Evolutionary conservation across 2,329 filamentous ascomycete species (phyloP).

Genomic region (Dothistroma septosporum): DNA sequence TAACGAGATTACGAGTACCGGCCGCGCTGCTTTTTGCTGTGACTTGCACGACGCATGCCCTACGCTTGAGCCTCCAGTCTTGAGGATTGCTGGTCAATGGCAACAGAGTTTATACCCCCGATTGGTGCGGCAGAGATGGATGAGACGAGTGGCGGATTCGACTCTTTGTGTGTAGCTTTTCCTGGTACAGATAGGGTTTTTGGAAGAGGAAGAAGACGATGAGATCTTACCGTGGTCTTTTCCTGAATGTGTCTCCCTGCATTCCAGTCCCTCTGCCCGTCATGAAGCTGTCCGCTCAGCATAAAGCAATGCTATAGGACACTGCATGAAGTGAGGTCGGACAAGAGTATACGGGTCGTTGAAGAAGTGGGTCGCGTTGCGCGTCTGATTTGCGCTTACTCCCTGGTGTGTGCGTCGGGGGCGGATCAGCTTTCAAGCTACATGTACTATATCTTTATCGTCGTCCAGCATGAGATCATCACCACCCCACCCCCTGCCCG

Average conservation of each 20-base stretch:
- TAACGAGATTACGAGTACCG: conserved; percentile 4
- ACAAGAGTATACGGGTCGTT: neutral
- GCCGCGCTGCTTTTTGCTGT: conserved; percentile 1
- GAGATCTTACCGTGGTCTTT: neutral
- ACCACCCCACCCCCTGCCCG: neutral
- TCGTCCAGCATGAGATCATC: neutral
- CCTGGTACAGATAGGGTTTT: conserved; percentile 7
- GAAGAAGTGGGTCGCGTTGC: neutral
- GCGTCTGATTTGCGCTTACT: neutral
- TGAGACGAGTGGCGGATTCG: conserved; percentile 7
- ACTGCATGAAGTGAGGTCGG: neutral
- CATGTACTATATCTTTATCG: too few relatives aligned
- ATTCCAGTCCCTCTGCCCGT: neutral
- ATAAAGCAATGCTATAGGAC: neutral
- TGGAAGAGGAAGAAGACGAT: neutral
- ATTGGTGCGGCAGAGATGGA: conserved; percentile 10
- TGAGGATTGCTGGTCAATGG: conserved; percentile 11
- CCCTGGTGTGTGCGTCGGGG: neutral
- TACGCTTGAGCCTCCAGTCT: conserved; percentile 5
- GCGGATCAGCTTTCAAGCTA: neutral
- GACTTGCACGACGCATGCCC: conserved; percentile 10
- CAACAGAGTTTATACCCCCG: conserved; percentile 6
- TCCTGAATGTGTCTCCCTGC: neutral
- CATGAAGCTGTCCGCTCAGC: too few relatives aligned
- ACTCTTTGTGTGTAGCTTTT: conserved; percentile 18